Evolutionary conservation across 257 asterid genomes (phyloP).

Genomic region (Nicotiana obtusifolia): DNA sequence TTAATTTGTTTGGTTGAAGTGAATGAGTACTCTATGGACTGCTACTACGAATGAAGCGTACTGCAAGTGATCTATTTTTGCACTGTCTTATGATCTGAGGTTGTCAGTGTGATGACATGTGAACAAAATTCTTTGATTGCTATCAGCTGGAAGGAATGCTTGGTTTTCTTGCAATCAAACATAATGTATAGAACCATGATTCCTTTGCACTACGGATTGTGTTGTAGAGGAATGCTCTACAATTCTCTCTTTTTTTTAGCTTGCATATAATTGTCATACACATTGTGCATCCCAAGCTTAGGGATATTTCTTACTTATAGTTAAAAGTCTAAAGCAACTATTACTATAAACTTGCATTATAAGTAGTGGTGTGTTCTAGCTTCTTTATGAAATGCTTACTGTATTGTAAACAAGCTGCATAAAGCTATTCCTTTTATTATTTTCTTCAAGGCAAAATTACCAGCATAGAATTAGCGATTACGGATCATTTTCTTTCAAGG

Average conservation of each 20-base stretch:
- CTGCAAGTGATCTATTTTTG: background rate
- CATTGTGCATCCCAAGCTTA: background rate
- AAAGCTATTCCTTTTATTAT: background rate
- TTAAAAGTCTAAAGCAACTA: background rate
- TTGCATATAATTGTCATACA: background rate
- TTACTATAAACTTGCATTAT: background rate
- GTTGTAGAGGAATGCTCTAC: background rate
- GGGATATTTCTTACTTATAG: background rate
- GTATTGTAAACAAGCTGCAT: background rate
- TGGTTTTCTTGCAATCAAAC: background rate
- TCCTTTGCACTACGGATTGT: background rate
- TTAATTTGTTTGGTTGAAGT: background rate
- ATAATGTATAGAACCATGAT: background rate
- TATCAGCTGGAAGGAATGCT: background rate
- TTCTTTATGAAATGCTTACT: background rate
- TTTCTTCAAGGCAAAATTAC: background rate
- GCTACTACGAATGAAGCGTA: background rate
- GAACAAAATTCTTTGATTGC: background rate
- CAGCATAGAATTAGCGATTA: background rate
- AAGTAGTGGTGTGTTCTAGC: background rate
- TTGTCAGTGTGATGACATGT: background rate
- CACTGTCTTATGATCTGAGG: background rate
- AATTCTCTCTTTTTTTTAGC: background rate
- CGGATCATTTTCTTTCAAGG: background rate
- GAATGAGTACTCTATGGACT: background rate